Conservation (phyloP, 108 stramenopile species). For the Ochromonas danica region DNA sequence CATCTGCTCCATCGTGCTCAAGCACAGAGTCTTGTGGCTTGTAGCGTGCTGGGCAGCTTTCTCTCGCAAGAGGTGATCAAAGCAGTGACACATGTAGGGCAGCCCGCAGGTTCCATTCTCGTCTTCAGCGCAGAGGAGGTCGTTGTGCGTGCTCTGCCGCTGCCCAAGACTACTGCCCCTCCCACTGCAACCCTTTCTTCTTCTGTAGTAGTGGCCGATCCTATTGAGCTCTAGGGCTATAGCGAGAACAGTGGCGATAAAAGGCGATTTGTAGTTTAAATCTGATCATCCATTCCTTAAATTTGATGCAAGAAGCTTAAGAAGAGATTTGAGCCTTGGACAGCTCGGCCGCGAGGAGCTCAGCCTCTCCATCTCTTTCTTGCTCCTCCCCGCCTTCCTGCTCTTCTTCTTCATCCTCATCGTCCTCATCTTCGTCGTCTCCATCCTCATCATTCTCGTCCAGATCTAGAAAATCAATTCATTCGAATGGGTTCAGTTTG, state of each 20-base stretch:
- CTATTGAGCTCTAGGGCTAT: too few relatives aligned
- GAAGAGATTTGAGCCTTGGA: too few relatives aligned
- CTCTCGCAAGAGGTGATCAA: not conserved
- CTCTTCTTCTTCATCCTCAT: slow-evolving; percentile 1
- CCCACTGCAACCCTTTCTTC: not conserved
- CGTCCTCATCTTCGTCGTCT: slow-evolving; percentile 22
- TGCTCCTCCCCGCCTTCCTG: not conserved
- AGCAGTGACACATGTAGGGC: not conserved
- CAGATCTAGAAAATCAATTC: slow-evolving; percentile 2
- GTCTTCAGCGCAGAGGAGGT: too few relatives aligned
- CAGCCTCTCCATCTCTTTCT: not conserved
- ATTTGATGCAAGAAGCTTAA: not conserved
- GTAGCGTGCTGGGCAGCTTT: not conserved
- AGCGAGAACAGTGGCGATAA: too few relatives aligned
- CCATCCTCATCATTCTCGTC: slow-evolving; percentile 33
- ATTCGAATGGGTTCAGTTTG: not conserved
- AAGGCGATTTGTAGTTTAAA: not conserved
- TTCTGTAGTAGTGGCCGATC: not conserved
- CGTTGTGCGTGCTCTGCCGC: not conserved
- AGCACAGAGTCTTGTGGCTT: not conserved
- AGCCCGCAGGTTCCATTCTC: not conserved
- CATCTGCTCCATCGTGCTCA: not conserved
- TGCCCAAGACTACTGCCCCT: not conserved
- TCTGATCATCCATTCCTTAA: not conserved
- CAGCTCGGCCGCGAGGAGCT: too few relatives aligned